These are phyloP conservation scores for Prunus campanulata DNA, from an alignment of 306 rosid genomes.

Conservation along the genomic window DNA sequence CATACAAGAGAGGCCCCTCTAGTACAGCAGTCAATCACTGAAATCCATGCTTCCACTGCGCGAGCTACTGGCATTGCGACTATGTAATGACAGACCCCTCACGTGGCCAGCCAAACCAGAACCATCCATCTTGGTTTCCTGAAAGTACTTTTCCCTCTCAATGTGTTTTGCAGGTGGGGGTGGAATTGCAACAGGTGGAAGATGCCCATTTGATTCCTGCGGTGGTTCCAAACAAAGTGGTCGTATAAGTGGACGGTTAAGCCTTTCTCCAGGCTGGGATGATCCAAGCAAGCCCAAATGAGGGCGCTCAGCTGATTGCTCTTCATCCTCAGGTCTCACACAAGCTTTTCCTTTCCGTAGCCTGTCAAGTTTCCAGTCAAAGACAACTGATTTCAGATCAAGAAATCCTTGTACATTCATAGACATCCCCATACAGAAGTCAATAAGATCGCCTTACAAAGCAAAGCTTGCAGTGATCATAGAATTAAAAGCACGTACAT, in stretches of 20 bases:
- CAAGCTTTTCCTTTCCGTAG: slow-evolving; percentile 95
- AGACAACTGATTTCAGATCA: slow-evolving; percentile 7
- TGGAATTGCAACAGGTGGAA: slow-evolving; percentile 58
- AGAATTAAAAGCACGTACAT: not conserved
- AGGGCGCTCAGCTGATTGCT: slow-evolving; percentile 38
- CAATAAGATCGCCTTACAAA: not conserved
- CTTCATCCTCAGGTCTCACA: slow-evolving; percentile 77
- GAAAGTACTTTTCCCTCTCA: slow-evolving; percentile 84
- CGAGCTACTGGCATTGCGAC: slow-evolving; percentile 81
- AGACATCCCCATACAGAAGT: not conserved
- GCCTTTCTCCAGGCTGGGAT: slow-evolving; percentile 50
- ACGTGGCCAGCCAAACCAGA: slow-evolving; percentile 59
- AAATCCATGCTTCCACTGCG: slow-evolving; percentile 83
- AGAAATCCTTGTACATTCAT: not conserved
- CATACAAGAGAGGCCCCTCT: slow-evolving; percentile 12
- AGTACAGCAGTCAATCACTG: slow-evolving; percentile 44
- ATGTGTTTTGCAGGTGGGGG: slow-evolving; percentile 90
- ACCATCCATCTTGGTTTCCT: slow-evolving; percentile 68
- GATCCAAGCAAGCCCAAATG: slow-evolving; percentile 50
- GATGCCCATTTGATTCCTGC: slow-evolving; percentile 30
- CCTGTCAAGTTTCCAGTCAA: slow-evolving; percentile 42
- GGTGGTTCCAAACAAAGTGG: slow-evolving; percentile 52
- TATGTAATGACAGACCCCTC: slow-evolving; percentile 81
- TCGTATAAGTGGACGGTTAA: slow-evolving; percentile 77
- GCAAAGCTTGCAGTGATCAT: not conserved